Conservation (phyloP, 116 monocot genomes). For the Dioscorea cayenensis region DNA sequence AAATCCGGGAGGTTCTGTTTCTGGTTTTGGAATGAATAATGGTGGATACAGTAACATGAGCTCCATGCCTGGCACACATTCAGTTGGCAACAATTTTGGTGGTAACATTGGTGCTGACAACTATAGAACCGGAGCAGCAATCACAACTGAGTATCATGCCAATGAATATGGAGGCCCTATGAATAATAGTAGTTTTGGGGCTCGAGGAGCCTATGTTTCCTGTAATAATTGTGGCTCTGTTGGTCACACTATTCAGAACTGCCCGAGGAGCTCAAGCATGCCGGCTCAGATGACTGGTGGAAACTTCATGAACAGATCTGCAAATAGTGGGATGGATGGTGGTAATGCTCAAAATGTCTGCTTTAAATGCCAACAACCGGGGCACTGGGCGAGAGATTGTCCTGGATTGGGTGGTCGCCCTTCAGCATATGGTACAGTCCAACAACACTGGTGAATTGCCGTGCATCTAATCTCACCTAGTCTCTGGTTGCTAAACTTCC, state of each 20-base stretch:
- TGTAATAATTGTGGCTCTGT: conserved; percentile 21
- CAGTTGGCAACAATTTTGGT: conserved; percentile 7
- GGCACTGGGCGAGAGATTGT: conserved; percentile 66
- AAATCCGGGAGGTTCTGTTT: neutral
- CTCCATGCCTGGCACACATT: neutral
- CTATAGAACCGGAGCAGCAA: conserved; percentile 1
- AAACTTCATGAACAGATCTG: conserved; percentile 6
- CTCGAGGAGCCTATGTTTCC: conserved; percentile 4
- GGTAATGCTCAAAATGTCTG: conserved; percentile 18
- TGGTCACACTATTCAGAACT: conserved; percentile 21
- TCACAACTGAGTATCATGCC: neutral
- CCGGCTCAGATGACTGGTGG: conserved; percentile 9
- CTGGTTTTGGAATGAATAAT: conserved; percentile 4
- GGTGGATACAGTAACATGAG: conserved; percentile 5
- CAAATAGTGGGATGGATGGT: neutral
- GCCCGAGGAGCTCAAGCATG: conserved; percentile 5
- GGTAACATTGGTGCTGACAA: conserved; percentile 1
- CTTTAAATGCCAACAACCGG: conserved; percentile 37
- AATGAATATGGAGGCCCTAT: conserved; percentile 6
- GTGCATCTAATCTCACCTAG: too few relatives aligned
- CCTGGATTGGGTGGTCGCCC: conserved; percentile 18
- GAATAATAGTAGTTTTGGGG: conserved; percentile 1
- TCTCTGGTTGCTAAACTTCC: too few relatives aligned
- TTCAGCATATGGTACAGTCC: conserved; percentile 9
- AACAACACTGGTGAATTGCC: too few relatives aligned